A percentile compares a stretch with the other conserved stretches of the same genome.
Evolutionary conservation across 2,329 filamentous ascomycete genomes (phyloP).

Genomic region (Leptographium procerum): DNA sequence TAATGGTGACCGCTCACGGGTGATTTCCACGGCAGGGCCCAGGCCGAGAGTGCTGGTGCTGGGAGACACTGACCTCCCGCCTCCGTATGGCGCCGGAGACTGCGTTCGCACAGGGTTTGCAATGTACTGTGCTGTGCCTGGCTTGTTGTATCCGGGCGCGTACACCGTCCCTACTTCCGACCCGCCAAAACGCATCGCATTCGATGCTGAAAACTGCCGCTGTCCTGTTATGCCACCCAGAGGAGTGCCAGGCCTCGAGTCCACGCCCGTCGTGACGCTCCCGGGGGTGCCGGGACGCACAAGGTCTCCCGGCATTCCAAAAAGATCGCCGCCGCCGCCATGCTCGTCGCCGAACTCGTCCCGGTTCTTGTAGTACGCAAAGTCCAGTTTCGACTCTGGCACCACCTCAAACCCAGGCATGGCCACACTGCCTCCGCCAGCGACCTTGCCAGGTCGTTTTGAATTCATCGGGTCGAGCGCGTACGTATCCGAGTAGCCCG

Average conservation of each 20-base stretch:
- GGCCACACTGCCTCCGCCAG: slow-evolving; percentile 10
- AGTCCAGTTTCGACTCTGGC: slow-evolving; percentile 74
- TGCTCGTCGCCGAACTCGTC: slow-evolving; percentile 80
- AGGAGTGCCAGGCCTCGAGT: slow-evolving; percentile 41
- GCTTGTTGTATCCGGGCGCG: slow-evolving; percentile 11
- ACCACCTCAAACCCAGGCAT: slow-evolving; percentile 81
- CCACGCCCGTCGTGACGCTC: slow-evolving; percentile 31
- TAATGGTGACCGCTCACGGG: slow-evolving; percentile 32
- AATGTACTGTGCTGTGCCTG: slow-evolving; percentile 2
- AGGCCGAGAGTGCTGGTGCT: slow-evolving; percentile 15
- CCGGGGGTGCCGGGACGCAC: slow-evolving; percentile 51
- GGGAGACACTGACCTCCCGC: slow-evolving; percentile 4
- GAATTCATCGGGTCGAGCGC: slow-evolving; percentile 70
- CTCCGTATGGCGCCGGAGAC: slow-evolving; percentile 7
- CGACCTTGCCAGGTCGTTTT: slow-evolving; percentile 36
- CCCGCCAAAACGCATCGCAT: not conserved
- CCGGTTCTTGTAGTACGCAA: slow-evolving; percentile 82
- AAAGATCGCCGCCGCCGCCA: slow-evolving; percentile 68
- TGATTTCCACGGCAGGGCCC: slow-evolving; percentile 14
- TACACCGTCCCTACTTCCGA: slow-evolving; percentile 10
- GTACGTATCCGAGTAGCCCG: slow-evolving; percentile 74
- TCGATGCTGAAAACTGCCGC: slow-evolving; percentile 11
- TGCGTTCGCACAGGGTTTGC: slow-evolving; percentile 3
- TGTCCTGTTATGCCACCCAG: slow-evolving; percentile 22
- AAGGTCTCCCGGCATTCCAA: slow-evolving; percentile 47